A percentile compares a stretch with the other conserved stretches of the same genome.
These are phyloP conservation scores for Globomyces pollinis-pini DNA, from an alignment of 192 early-diverging fungal genomes.

Conservation along the genomic window DNA sequence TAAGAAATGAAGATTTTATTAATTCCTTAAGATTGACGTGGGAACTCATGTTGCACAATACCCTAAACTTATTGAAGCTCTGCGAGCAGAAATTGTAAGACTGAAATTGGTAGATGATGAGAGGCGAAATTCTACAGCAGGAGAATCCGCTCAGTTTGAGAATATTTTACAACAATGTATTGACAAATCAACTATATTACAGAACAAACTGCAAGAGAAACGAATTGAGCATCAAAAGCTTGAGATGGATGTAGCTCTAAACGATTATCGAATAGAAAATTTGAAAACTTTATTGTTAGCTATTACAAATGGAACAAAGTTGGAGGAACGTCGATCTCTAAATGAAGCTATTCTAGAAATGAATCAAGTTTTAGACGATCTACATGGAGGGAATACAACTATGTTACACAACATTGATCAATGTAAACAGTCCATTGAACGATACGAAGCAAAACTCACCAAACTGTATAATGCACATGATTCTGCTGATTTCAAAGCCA, in stretches of 20 bases:
- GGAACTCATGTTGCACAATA: slow-evolving; percentile 27
- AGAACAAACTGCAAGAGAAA: not conserved
- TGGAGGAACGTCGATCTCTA: not conserved
- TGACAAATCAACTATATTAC: not conserved
- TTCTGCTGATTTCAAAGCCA: not conserved
- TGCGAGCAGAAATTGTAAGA: slow-evolving; percentile 24
- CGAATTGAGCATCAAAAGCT: not conserved
- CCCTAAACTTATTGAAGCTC: slow-evolving; percentile 22
- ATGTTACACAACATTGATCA: slow-evolving; percentile 1
- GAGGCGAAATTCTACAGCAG: not conserved
- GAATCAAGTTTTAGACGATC: slow-evolving; percentile 2
- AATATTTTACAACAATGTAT: not conserved
- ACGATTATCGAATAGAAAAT: not conserved
- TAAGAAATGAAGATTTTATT: too few relatives aligned
- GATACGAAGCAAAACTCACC: not conserved
- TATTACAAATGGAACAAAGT: not conserved
- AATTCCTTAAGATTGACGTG: slow-evolving; percentile 9
- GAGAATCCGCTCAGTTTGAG: not conserved
- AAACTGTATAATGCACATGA: not conserved
- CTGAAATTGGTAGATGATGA: not conserved
- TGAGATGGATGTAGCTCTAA: not conserved
- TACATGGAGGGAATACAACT: not conserved
- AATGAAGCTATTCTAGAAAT: not conserved
- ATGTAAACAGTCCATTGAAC: not conserved
- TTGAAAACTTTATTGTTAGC: not conserved